These are phyloP conservation scores for Pseudopithomyces chartarum DNA, from an alignment of 2,329 filamentous ascomycete species.

Conservation along the genomic window DNA sequence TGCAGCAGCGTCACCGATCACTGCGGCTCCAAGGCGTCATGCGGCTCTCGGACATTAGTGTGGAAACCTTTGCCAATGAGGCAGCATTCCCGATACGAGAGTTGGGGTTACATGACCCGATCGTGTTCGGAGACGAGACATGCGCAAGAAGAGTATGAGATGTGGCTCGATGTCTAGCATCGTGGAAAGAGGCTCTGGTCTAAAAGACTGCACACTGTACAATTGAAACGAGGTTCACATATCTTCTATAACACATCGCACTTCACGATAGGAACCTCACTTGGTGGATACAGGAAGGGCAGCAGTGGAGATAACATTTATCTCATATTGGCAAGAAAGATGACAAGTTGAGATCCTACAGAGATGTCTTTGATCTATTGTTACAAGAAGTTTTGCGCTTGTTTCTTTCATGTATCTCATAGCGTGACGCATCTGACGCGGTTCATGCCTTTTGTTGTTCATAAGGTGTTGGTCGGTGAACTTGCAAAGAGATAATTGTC, in stretches of 20 bases:
- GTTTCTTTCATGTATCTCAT: no score
- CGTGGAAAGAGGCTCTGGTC: not conserved
- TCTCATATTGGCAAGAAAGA: no score
- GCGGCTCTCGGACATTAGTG: constrained; percentile 17
- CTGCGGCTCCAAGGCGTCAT: constrained; percentile 14
- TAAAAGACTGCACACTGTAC: no score
- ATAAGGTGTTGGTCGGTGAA: not conserved
- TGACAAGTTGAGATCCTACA: no score
- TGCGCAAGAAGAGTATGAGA: constrained; percentile 20
- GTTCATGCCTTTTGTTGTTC: not conserved
- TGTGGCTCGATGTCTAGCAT: constrained; percentile 20
- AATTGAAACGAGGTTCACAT: no score
- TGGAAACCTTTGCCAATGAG: constrained; percentile 6
- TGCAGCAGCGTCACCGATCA: constrained; percentile 27
- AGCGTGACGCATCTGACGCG: no score
- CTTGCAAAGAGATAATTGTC: not conserved
- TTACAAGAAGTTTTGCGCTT: no score
- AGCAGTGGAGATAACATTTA: no score
- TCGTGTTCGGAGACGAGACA: constrained; percentile 18
- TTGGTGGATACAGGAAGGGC: no score
- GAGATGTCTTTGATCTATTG: no score
- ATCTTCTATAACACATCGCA: no score
- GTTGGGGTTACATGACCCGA: constrained; percentile 16
- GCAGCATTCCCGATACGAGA: constrained; percentile 10
- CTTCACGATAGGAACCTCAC: no score